Evolutionary conservation across 495 filamentous ascomycete genomes (phyloP).

Genomic region (Hypoxylon rickii): DNA sequence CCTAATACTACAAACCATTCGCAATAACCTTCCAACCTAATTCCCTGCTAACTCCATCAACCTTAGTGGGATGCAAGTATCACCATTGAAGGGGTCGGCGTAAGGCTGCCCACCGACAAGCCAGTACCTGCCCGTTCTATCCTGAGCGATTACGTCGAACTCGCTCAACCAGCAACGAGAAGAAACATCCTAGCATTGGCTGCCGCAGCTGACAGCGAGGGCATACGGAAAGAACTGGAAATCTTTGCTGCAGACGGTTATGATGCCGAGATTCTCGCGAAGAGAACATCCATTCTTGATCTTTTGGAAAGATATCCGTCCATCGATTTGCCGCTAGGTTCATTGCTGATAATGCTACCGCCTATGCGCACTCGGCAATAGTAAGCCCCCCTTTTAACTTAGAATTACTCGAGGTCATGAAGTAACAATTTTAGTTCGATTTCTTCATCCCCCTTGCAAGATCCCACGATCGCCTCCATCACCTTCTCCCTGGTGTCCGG

Average conservation of each 20-base stretch:
- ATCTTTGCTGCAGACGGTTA: slow-evolving; percentile 28
- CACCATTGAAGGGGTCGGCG: slow-evolving; percentile 37
- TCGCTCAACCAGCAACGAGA: slow-evolving; percentile 63
- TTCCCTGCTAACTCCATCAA: background rate
- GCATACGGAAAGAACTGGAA: slow-evolving; percentile 15
- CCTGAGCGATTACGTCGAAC: slow-evolving; percentile 65
- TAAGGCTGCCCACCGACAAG: slow-evolving; percentile 54
- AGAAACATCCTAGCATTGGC: slow-evolving; percentile 36
- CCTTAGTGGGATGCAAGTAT: slow-evolving; percentile 18
- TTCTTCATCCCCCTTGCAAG: slow-evolving; percentile 62
- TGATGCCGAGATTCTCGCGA: slow-evolving; percentile 37
- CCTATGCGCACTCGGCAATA: slow-evolving; percentile 71
- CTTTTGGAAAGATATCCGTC: slow-evolving; percentile 58
- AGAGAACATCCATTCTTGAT: slow-evolving; percentile 63
- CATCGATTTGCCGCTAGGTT: slow-evolving; percentile 52
- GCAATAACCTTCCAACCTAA: background rate
- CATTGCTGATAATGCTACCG: slow-evolving; percentile 65
- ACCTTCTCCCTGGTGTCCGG: slow-evolving; percentile 59
- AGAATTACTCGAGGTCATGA: slow-evolving; percentile 25
- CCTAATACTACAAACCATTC: background rate
- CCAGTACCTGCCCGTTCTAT: slow-evolving; percentile 61
- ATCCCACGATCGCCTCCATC: slow-evolving; percentile 54
- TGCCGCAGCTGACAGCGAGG: slow-evolving; percentile 20
- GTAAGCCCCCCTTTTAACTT: slow-evolving; percentile 35
- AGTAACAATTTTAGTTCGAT: slow-evolving; percentile 38